phyloP scores from a whole-genome alignment of 2,329 filamentous ascomycete genomes.

The Neonectria coccinea region DNA sequence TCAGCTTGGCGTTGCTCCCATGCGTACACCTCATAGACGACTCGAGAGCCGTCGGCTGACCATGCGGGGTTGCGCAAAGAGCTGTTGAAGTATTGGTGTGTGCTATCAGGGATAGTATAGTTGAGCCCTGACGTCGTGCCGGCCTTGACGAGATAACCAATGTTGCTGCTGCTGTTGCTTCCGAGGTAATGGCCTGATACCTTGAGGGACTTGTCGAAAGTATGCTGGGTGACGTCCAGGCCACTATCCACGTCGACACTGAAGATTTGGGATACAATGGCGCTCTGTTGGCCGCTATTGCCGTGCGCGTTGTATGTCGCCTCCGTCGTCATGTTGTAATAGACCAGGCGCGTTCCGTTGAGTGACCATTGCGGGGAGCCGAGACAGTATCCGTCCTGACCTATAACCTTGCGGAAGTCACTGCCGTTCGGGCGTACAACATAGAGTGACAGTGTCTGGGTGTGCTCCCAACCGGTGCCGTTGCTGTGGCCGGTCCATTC shows the following conservation, averaged over 20 bases:
- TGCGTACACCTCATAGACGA: slow-evolving; percentile 21
- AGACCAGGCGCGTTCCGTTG: slow-evolving; percentile 15
- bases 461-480: slow-evolving; percentile 20
- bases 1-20: slow-evolving; percentile 21
- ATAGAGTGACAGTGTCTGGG: slow-evolving; percentile 7
- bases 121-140: slow-evolving; percentile 9
- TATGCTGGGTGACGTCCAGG: slow-evolving; percentile 16
- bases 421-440: slow-evolving; percentile 14
- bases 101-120: slow-evolving; percentile 4
- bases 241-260: slow-evolving; percentile 13
- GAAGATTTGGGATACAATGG: slow-evolving; percentile 18
- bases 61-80: slow-evolving; percentile 14
- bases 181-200: slow-evolving; percentile 17
- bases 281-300: slow-evolving; percentile 11
- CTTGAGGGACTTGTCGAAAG: slow-evolving; percentile 17
- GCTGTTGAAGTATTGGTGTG: slow-evolving; percentile 14
- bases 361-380: slow-evolving; percentile 21
- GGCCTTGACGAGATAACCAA: slow-evolving; percentile 21
- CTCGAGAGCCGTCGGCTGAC: slow-evolving; percentile 13
- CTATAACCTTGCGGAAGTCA: slow-evolving; percentile 13
- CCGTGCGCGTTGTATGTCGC: slow-evolving; percentile 13
- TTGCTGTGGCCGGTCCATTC: slow-evolving; percentile 18
- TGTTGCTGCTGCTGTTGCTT: background rate
- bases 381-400: slow-evolving; percentile 12
- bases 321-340: slow-evolving; percentile 20